A percentile compares a stretch with the other conserved stretches of the same genome.
These are phyloP conservation scores for Phoma sp. DNA, from an alignment of 2,329 filamentous ascomycete species.

Conservation along the genomic window DNA sequence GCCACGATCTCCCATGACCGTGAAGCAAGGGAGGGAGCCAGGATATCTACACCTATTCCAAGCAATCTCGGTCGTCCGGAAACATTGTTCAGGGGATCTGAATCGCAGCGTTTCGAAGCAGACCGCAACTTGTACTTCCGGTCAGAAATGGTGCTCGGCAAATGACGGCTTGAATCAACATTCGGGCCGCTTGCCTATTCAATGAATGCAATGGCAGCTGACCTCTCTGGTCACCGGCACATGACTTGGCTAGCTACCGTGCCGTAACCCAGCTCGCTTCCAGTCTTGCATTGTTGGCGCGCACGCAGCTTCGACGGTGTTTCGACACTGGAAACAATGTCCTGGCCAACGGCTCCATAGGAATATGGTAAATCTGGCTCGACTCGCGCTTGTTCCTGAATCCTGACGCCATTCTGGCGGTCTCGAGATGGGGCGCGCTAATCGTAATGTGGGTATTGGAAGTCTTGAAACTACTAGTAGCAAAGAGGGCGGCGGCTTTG, in stretches of 20 bases:
- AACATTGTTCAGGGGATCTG: constrained; percentile 22
- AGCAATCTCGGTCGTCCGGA: constrained; percentile 23
- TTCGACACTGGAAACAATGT: background rate
- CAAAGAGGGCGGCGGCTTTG: constrained; percentile 14
- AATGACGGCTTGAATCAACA: constrained; percentile 27
- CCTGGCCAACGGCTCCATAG: background rate
- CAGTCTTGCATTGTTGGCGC: constrained; percentile 23
- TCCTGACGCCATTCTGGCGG: constrained; percentile 33
- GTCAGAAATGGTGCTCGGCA: constrained; percentile 22
- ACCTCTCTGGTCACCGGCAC: constrained; percentile 18
- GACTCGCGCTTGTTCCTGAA: constrained; percentile 22
- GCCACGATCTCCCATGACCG: constrained; percentile 19
- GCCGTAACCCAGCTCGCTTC: constrained; percentile 9
- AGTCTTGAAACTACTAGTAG: constrained; percentile 9
- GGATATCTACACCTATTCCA: background rate
- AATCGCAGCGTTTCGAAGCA: constrained; percentile 22
- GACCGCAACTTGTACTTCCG: constrained; percentile 30
- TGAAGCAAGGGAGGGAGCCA: constrained; percentile 12
- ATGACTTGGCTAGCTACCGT: constrained; percentile 13
- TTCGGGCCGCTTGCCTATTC: constrained; percentile 23
- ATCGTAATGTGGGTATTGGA: constrained; percentile 8
- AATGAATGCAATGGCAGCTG: constrained; percentile 27
- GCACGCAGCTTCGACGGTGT: constrained; percentile 6
- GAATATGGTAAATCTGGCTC: background rate
- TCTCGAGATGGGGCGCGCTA: constrained; percentile 30